Evolutionary conservation across 352 stramenopile species (phyloP), one percentile per base, ranked within the genome.

Genomic region (Globisporangium ultimum): DNA sequence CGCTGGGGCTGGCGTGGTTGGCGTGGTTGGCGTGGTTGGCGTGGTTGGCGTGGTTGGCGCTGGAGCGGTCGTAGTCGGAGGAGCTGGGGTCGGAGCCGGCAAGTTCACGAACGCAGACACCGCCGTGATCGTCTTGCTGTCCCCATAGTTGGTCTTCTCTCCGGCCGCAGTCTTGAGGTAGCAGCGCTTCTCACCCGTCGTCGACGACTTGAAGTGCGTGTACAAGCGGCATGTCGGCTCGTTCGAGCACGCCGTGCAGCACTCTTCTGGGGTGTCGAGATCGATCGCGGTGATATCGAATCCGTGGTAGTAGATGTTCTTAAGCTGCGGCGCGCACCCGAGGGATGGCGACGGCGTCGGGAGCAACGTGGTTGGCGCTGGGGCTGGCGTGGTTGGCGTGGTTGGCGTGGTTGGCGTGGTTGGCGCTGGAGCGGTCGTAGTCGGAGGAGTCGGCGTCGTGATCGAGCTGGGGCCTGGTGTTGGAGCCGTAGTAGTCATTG

Each of bases 301-400:
- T 0, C 53, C 53, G 24, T 58, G 53, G 22, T 51, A 58, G 41
- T 58, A 58, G 40, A 58, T 58, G 7, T 58, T 42, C 53, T 58
- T 58, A 9, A 58, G 40, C 53, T 58, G 53, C 22, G 10, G 15
- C 14, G 40, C 41, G 28, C 53, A 58, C 7, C 49, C 41, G 22
- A 58, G 14, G 17, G 36, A 36, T 48, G 60, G 52, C 4, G 47
- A 49, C 14, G 42, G 47, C 12, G 48, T 42, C 21, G 48, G 48
- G 2, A 5, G 5, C 24, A 32, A 32, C 24, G 24, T 32, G 1
- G 51, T 57, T 45, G 49, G 48, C n/a, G 28, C 34, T 13, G 48
- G 48, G 7, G 34, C 28, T n/a, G n/a, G 12, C 10, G 51, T 11
- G 5, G 38, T 57, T n/a, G 28, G 36, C 10, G 50, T 18, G 3